These are phyloP conservation scores for Arabis alpina DNA, from an alignment of 345 rosid species.

Conservation along the genomic window DNA sequence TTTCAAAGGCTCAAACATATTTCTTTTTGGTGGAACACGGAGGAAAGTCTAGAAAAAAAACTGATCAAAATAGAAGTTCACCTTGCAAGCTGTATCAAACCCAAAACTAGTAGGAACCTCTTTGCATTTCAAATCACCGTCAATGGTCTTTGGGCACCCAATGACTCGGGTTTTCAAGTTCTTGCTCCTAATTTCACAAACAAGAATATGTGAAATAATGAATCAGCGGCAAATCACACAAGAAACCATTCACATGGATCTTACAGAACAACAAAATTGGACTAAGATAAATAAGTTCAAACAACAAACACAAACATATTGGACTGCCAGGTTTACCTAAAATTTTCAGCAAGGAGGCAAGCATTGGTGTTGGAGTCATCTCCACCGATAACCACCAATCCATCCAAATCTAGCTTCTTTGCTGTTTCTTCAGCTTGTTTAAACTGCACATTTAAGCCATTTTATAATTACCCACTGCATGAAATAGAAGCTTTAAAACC, in stretches of 20 bases:
- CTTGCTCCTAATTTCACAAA: slow-evolving; percentile 58
- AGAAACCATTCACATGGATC: neutral
- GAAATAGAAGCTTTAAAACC: neutral
- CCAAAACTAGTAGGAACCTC: slow-evolving; percentile 99
- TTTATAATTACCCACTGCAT: slow-evolving; percentile 5
- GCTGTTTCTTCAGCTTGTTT: slow-evolving; percentile 98
- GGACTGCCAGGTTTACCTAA: slow-evolving; percentile 52
- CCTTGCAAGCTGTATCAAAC: slow-evolving; percentile 99
- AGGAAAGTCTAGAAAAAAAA: neutral
- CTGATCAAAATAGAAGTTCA: slow-evolving; percentile 32
- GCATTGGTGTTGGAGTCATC: slow-evolving; percentile 99
- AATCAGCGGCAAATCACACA: neutral
- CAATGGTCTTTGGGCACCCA: slow-evolving; percentile 99
- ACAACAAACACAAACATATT: neutral
- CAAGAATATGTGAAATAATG: neutral
- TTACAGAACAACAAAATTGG: slow-evolving; percentile 4
- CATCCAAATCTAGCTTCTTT: slow-evolving; percentile 86
- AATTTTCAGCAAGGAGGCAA: slow-evolving; percentile 97
- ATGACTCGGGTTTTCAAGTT: slow-evolving; percentile 84
- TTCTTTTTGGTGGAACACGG: neutral
- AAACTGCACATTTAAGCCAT: slow-evolving; percentile 58
- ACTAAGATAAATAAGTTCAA: slow-evolving; percentile 4
- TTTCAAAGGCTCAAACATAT: slow-evolving; percentile 14
- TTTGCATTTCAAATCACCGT: slow-evolving; percentile 97
- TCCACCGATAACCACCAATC: slow-evolving; percentile 95